Percentiles rank a stretch among this genome's conserved stretches.
phyloP scores from a whole-genome alignment of 331 rosid genomes.

The Malus hybrid region DNA sequence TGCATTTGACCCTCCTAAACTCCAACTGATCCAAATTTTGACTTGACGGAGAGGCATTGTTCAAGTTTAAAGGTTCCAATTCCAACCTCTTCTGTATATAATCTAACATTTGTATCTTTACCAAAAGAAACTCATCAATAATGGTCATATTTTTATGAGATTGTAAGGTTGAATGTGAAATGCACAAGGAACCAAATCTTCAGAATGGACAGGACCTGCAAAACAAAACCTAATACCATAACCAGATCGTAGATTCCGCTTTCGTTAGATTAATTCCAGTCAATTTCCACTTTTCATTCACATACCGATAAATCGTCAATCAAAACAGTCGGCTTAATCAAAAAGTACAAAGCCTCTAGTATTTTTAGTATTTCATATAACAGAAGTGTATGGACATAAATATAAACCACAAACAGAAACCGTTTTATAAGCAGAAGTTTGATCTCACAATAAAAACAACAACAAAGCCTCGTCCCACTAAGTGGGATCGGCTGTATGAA shows the following conservation, averaged over 20 bases:
- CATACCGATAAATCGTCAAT: background rate
- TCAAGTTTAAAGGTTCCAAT: constrained; percentile 58
- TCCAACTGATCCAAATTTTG: constrained; percentile 57
- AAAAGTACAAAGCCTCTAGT: no score
- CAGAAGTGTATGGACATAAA: no score
- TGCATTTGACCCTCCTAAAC: constrained; percentile 65
- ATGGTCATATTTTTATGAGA: background rate
- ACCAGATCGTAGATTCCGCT: background rate
- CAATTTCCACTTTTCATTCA: background rate
- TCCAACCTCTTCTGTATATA: constrained; percentile 66
- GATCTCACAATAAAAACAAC: no score
- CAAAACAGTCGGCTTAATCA: background rate
- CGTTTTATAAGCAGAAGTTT: no score
- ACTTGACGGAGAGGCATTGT: constrained; percentile 29
- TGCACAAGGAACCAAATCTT: background rate
- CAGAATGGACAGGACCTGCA: background rate
- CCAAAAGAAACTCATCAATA: background rate
- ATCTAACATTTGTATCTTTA: constrained; percentile 63
- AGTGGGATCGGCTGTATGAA: no score
- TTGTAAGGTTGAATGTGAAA: background rate
- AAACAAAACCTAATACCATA: background rate
- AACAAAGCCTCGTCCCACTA: no score
- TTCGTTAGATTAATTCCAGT: background rate
- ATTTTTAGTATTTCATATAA: no score
- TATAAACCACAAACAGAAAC: no score